Percentiles rank a stretch among this genome's conserved stretches.
phyloP scores from a whole-genome alignment of 495 filamentous ascomycete genomes.

The Trichoderma orchidacearum region DNA sequence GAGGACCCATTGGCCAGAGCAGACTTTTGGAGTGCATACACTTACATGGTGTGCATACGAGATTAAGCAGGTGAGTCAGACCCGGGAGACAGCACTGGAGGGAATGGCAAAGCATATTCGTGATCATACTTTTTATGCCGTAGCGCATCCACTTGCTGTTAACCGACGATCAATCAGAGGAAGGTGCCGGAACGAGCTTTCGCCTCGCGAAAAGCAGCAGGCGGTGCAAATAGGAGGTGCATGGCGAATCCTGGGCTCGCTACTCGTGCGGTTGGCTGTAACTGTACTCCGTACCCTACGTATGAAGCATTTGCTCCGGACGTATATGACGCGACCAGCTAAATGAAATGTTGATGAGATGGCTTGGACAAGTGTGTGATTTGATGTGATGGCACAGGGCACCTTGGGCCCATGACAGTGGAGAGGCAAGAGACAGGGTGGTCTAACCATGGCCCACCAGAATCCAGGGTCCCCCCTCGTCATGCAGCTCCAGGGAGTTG shows the following conservation, averaged over 20 bases:
- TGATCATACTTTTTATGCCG: background rate
- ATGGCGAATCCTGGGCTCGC: background rate
- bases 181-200: background rate
- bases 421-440: too few species aligned
- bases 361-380: background rate
- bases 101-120: background rate
- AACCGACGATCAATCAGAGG: background rate
- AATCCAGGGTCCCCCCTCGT: background rate
- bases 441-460: background rate
- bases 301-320: background rate
- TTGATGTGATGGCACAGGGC: background rate
- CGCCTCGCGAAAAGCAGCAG: background rate
- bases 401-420: background rate
- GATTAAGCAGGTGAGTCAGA: background rate
- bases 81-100: background rate
- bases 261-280: background rate
- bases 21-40: background rate
- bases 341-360: background rate
- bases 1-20: background rate
- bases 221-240: background rate
- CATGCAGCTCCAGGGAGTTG: slow-evolving; percentile 1
- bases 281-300: background rate
- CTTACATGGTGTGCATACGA: too few species aligned
- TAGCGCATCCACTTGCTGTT: background rate
- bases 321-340: background rate